phyloP scores from a whole-genome alignment of 2,329 filamentous ascomycete species.

The Lomentospora prolificans region DNA sequence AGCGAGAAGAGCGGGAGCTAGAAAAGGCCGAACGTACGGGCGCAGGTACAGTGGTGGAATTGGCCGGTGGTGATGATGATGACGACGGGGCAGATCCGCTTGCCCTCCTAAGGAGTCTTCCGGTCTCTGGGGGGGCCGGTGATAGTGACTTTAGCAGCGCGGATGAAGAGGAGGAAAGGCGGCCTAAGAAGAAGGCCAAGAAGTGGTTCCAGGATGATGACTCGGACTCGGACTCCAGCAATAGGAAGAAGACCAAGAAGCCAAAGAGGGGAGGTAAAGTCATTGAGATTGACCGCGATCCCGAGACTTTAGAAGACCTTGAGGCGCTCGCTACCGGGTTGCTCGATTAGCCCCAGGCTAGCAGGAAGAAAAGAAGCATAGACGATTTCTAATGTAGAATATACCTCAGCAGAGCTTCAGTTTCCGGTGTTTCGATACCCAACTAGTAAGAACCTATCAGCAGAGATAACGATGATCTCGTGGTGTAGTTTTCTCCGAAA shows the following conservation, averaged over 20 bases:
- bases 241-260: slow-evolving; percentile 30
- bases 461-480: background rate
- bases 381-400: background rate
- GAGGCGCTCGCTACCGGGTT: slow-evolving; percentile 68
- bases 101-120: slow-evolving; percentile 48
- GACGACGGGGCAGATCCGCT: slow-evolving; percentile 37
- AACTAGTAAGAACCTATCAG: background rate
- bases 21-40: slow-evolving; percentile 11
- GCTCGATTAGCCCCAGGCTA: slow-evolving; percentile 41
- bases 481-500: background rate
- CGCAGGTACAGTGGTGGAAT: slow-evolving; percentile 21
- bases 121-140: slow-evolving; percentile 29
- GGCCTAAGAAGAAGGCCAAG: slow-evolving; percentile 54
- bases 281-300: slow-evolving; percentile 55
- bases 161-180: slow-evolving; percentile 53
- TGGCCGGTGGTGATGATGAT: slow-evolving; percentile 29
- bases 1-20: slow-evolving; percentile 39
- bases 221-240: slow-evolving; percentile 50
- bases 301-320: slow-evolving; percentile 69
- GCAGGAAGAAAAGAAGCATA: background rate
- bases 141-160: slow-evolving; percentile 74
- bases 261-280: slow-evolving; percentile 41
- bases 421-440: background rate
- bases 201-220: slow-evolving; percentile 43
- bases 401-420: background rate